Base-by-base conservation (phyloP, 129 eudicot genomes). In the Erigeron canadensis region DNA sequence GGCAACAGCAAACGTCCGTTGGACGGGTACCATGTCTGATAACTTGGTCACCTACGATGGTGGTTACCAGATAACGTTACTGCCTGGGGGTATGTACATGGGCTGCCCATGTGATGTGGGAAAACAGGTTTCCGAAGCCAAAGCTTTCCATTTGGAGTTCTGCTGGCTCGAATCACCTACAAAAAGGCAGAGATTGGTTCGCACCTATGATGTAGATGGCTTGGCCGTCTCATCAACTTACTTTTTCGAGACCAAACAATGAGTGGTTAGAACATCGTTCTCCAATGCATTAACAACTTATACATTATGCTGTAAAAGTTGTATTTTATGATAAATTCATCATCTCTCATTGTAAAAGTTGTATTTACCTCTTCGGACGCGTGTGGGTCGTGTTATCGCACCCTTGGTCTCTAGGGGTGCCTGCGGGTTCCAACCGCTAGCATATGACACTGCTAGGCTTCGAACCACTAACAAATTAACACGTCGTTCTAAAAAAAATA, bases 81-180 rank as follows among this genome's bases (percentile, higher is more conserved):
- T 93, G 62, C 98, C 98, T 2, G 95, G 92, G 15, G 98, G 98
- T 53, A 89, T 93, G 83, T 93, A 93, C 84, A 87, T 93, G 96
- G 98, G 96, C 56, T 93, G 87, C 77, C 98, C 98, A 6, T 77
- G 84, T 64, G 85, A 93, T 70, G 79, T 93, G 0, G 85, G 87
- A 37, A 85, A 93, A 65, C 84, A 88, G 46, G 86, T 93, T 37
- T 84, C 74, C 34, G 91, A 94, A 23, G 73, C 80, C 75, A 87
- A 68, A 72, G 70, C 90, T 44, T 94, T 94, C 75, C 98, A 94
- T 73, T 65, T 94, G 66, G 98, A 94, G 71, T 83, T 94, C 39
- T 94, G 98, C 82, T 94, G 98, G 98, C 72, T 82, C 19, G 97
- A 94, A 72, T 89, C 97, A 56, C 86, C 87, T 3, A 80, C 78